A percentile compares a stretch with the other conserved stretches of the same genome.
These are phyloP conservation scores for Piromyces sp. DNA, from an alignment of 192 early-diverging fungal species.

Conservation along the genomic window DNA sequence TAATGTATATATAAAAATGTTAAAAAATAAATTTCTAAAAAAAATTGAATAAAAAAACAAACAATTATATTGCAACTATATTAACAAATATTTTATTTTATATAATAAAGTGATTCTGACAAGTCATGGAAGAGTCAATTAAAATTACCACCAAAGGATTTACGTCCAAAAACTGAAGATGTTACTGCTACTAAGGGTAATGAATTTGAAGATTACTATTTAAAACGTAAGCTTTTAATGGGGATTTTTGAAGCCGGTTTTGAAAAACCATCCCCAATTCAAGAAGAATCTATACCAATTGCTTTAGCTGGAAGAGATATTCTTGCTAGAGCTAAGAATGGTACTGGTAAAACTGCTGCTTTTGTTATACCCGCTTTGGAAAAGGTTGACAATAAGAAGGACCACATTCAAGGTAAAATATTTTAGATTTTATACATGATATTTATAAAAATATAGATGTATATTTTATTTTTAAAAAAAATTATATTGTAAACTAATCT, in stretches of 20 bases:
- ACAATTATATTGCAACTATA: too few species aligned
- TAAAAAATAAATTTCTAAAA: too few species aligned
- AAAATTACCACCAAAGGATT: conserved; percentile 64
- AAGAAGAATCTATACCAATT: conserved; percentile 97
- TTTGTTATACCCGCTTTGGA: conserved; percentile 93
- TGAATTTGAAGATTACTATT: conserved; percentile 97
- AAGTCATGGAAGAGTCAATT: conserved; percentile 54
- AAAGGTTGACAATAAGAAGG: conserved; percentile 72
- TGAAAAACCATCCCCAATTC: conserved; percentile 92
- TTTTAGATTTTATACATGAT: too few species aligned
- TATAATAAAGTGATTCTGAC: background rate
- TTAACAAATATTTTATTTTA: background rate
- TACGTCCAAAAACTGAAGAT: conserved; percentile 89
- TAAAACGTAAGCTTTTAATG: conserved; percentile 93
- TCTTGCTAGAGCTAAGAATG: conserved; percentile 91
- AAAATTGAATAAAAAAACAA: too few species aligned
- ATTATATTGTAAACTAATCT: too few species aligned
- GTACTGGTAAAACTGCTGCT: conserved; percentile 85
- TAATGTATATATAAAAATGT: too few species aligned
- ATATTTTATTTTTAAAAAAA: too few species aligned
- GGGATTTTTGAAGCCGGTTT: conserved; percentile 98
- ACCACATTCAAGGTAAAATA: conserved; percentile 72
- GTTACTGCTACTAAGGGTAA: conserved; percentile 96
- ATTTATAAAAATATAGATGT: too few species aligned
- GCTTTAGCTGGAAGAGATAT: conserved; percentile 89